A percentile compares a stretch with the other conserved stretches of the same genome.
phyloP scores from a whole-genome alignment of 495 filamentous ascomycete species.

The Pseudoneurospora amorphoporcata region DNA sequence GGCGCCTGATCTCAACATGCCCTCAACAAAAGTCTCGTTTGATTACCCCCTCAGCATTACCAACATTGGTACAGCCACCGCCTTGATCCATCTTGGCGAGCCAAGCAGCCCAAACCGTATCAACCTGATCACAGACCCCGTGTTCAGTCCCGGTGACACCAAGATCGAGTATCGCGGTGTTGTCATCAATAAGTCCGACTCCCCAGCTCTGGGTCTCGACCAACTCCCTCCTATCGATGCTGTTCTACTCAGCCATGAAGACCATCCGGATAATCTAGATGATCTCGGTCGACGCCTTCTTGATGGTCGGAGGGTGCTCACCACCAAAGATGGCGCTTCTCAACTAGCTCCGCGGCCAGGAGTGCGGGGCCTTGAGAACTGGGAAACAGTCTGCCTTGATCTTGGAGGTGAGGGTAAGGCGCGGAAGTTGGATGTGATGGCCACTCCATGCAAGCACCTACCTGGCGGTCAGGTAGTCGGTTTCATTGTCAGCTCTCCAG shows the following conservation, averaged over 20 bases:
- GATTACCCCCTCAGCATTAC: slow-evolving; percentile 23
- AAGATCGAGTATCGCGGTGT: slow-evolving; percentile 22
- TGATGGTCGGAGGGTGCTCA: slow-evolving; percentile 40
- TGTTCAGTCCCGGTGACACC: slow-evolving; percentile 39
- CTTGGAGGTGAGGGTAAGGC: slow-evolving; percentile 6
- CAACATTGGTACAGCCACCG: slow-evolving; percentile 43
- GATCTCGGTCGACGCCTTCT: slow-evolving; percentile 29
- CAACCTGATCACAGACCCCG: slow-evolving; percentile 43
- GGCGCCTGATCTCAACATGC: background rate
- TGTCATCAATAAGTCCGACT: slow-evolving; percentile 22
- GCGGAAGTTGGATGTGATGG: slow-evolving; percentile 39
- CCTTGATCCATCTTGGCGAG: slow-evolving; percentile 32
- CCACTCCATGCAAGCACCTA: slow-evolving; percentile 36
- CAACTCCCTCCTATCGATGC: slow-evolving; percentile 41
- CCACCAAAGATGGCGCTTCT: slow-evolving; percentile 38
- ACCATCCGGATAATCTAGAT: slow-evolving; percentile 47
- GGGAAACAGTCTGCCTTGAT: slow-evolving; percentile 12
- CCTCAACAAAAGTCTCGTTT: background rate
- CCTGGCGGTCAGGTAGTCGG: slow-evolving; percentile 40
- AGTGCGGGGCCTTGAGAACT: slow-evolving; percentile 29
- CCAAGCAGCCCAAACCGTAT: slow-evolving; percentile 17
- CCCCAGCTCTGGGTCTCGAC: slow-evolving; percentile 26
- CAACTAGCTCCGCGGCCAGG: slow-evolving; percentile 34
- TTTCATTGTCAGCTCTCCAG: slow-evolving; percentile 30
- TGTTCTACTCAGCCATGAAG: slow-evolving; percentile 45